Percentiles rank a stretch among this genome's conserved stretches.
These are phyloP conservation scores for Brassica balearica DNA, from an alignment of 441 rosid species.

Conservation along the genomic window DNA sequence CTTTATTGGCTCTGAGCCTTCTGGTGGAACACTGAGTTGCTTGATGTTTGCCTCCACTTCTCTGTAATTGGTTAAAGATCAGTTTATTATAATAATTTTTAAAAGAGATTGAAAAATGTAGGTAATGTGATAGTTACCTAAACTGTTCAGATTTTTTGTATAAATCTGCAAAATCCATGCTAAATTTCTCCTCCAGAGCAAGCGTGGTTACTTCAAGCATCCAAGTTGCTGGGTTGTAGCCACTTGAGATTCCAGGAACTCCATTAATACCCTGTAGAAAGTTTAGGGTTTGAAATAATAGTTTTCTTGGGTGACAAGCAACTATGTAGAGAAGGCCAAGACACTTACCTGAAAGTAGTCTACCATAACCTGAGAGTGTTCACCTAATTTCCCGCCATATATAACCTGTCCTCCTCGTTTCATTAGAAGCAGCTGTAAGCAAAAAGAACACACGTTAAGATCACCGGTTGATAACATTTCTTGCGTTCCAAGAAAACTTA, in stretches of 20 bases:
- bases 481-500: slow-evolving; percentile 22
- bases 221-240: slow-evolving; percentile 84
- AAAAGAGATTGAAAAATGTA: background rate
- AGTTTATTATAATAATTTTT: background rate
- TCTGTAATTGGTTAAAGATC: slow-evolving; percentile 44
- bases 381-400: slow-evolving; percentile 87
- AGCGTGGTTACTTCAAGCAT: slow-evolving; percentile 78
- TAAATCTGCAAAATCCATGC: slow-evolving; percentile 60
- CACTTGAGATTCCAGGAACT: slow-evolving; percentile 57
- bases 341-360: slow-evolving; percentile 72
- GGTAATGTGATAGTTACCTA: slow-evolving; percentile 48
- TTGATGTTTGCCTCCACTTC: slow-evolving; percentile 71
- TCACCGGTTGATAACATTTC: background rate
- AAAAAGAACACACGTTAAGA: slow-evolving; percentile 30
- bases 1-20: slow-evolving; percentile 67
- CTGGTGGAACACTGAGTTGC: slow-evolving; percentile 61
- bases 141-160: slow-evolving; percentile 59
- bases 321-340: slow-evolving; percentile 8
- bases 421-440: slow-evolving; percentile 85
- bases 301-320: slow-evolving; percentile 19
- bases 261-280: slow-evolving; percentile 54
- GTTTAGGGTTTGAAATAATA: background rate
- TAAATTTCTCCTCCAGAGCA: slow-evolving; percentile 56
- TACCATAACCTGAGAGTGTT: slow-evolving; percentile 66
- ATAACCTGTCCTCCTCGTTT: slow-evolving; percentile 94